Conservation (phyloP, 495 filamentous ascomycete genomes). For the Penicillium paxilli region DNA sequence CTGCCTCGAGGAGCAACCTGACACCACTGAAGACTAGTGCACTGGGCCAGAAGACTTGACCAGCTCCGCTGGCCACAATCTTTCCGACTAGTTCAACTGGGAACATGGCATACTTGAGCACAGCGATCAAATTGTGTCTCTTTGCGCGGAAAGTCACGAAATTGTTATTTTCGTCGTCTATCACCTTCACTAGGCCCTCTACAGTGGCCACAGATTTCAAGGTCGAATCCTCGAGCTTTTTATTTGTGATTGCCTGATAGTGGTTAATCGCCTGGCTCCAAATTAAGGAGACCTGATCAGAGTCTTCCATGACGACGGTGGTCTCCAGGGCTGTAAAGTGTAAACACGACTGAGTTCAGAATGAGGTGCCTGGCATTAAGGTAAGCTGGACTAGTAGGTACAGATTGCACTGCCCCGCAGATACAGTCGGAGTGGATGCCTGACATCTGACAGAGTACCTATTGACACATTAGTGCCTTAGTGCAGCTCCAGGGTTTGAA, state of each 20-base stretch:
- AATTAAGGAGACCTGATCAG: neutral
- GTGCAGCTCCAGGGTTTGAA: no score
- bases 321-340: no score
- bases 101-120: conserved; percentile 14
- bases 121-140: conserved; percentile 15
- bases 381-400: no score
- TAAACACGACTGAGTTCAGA: no score
- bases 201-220: neutral
- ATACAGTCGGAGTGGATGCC: no score
- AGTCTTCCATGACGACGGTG: neutral
- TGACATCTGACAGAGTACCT: no score
- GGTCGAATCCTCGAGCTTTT: neutral
- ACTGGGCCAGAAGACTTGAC: conserved; percentile 28
- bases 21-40: conserved; percentile 31
- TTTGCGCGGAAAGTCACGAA: conserved; percentile 22
- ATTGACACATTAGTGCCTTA: no score
- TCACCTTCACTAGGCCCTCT: neutral
- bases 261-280: neutral
- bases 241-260: neutral
- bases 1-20: conserved; percentile 28
- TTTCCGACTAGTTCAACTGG: conserved; percentile 30
- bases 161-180: conserved; percentile 13
- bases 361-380: no score
- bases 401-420: neutral
- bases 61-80: conserved; percentile 21